Base-by-base conservation (phyloP, 441 rosid species). In the Croton setiger region DNA sequence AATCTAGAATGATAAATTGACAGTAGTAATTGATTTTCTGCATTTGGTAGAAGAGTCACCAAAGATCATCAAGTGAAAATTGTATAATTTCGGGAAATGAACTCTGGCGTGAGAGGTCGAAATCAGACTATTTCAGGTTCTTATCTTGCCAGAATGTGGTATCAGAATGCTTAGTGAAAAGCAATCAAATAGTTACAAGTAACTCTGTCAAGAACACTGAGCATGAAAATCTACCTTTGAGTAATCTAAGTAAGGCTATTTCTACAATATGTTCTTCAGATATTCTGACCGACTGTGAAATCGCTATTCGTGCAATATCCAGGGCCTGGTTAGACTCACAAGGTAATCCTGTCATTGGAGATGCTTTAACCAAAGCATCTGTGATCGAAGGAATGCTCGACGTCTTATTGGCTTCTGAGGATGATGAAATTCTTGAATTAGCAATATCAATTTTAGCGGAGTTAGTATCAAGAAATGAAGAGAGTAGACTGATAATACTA, bases 391-490 rank as follows among this genome's bases (percentile, higher is more conserved):
- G 86, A 60, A 76, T 84, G 76, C 75, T 85, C 3, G 86, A 85
- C 78, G 74, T 87, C 9, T 59, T 82, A 68, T 82, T 79, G 63
- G 84, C 79, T 63, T 87, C 92, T 6, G 66, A 67, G 47, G 82
- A 85, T 20, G 87, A 87, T 12, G 84, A 84, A 67, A 64, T 85
- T 69, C 73, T 87, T 47, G 92, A 84, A 68, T 63, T 85, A 45
- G 84, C 66, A 51, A 71, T 83, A 69, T 84, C 87, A n/a, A 49
- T 85, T 41, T 66, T 85, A 9, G 82, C 90, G 1, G 90, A 87
- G 74, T 66, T 84, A 12, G 78, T 73, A 0, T 43, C 71, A 3
- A 77, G 72, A 67, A 78, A 72, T 21, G 79, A 84, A 10, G 62
- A 66, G 8, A 75, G 58, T 49, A 53, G 81, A 74, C 80, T 78